A percentile compares a stretch with the other conserved stretches of the same genome.
These are phyloP conservation scores for Pisolithus sp. DNA, from an alignment of 768 basidiomycete species.

Conservation along the genomic window DNA sequence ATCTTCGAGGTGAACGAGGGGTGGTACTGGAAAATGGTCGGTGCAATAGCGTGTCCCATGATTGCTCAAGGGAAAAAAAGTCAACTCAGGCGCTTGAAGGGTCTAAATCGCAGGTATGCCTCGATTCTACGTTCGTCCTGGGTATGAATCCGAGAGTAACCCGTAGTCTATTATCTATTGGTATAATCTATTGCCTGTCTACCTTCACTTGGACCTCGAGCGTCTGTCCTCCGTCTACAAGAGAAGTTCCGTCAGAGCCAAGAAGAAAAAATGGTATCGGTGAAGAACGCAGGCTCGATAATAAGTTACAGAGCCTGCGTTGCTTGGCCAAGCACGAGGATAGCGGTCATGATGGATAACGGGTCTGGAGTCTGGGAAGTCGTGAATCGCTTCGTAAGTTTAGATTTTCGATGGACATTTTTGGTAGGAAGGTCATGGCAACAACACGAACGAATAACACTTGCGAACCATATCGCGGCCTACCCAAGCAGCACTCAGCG, in stretches of 20 bases:
- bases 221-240: background rate
- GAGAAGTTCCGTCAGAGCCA: conserved; percentile 2
- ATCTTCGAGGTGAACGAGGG: conserved; percentile 38
- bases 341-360: conserved; percentile 17
- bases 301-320: conserved; percentile 33
- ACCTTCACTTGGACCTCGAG: conserved; percentile 2
- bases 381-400: too few species aligned
- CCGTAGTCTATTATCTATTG: conserved; percentile 6
- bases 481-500: too few species aligned
- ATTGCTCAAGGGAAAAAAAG: background rate
- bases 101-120: background rate
- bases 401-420: too few species aligned
- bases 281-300: conserved; percentile 16
- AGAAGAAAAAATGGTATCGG: background rate
- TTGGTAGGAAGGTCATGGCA: too few species aligned
- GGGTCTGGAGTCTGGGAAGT: too few species aligned
- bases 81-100: background rate
- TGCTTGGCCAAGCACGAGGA: conserved; percentile 49
- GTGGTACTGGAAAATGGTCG: conserved; percentile 52
- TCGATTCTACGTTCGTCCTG: background rate
- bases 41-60: conserved; percentile 25
- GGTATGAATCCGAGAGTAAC: background rate
- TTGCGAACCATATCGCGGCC: too few species aligned
- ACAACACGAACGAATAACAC: too few species aligned
- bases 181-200: conserved; percentile 10